A percentile compares a stretch with the other conserved stretches of the same genome.
Evolutionary conservation across 805 yeast genomes (phyloP).

Genomic region (Pichia paraexigua): DNA sequence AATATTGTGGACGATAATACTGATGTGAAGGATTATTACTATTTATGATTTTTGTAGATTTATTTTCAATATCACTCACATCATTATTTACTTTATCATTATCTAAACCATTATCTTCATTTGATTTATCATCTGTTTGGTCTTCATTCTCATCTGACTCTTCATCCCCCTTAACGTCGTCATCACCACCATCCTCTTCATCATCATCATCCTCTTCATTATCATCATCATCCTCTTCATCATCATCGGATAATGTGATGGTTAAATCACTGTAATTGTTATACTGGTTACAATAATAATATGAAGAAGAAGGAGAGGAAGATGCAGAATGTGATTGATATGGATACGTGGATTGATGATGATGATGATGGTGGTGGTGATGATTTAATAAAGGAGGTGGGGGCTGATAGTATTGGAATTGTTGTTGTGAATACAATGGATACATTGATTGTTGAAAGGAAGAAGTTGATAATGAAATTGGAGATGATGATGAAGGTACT

Average conservation of each 20-base stretch:
- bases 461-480: background rate
- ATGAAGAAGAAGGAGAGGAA: background rate
- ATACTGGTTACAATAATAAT: background rate
- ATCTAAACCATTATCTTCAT: background rate
- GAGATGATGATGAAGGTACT: background rate
- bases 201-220: background rate
- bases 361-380: background rate
- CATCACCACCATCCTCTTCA: background rate
- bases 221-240: background rate
- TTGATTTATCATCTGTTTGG: background rate
- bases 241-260: background rate
- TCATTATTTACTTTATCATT: background rate
- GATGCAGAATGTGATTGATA: background rate
- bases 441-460: background rate
- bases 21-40: background rate
- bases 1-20: background rate
- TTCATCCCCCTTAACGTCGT: background rate
- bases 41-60: background rate
- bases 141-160: background rate
- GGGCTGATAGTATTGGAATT: background rate
- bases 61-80: background rate
- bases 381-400: background rate
- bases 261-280: background rate
- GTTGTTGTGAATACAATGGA: slow-evolving; percentile 1
- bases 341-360: background rate